Evolutionary conservation across 257 asterid genomes (phyloP).

Genomic region (Paulownia fortunei): DNA sequence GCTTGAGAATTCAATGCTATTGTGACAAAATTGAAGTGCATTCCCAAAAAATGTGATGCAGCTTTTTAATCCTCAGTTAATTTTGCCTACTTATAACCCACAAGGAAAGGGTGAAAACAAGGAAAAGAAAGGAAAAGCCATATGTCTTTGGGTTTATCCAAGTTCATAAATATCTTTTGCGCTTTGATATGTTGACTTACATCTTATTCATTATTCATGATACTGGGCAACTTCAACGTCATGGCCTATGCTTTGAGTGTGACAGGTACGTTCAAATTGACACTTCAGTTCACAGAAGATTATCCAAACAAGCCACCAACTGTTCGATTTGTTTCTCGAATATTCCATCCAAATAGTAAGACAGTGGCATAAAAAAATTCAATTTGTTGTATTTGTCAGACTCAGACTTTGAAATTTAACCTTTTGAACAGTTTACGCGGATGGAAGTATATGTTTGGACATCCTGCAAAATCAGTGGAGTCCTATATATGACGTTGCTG

Average conservation of each 20-base stretch:
- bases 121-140: background rate
- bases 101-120: background rate
- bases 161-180: background rate
- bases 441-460: slow-evolving; percentile 95
- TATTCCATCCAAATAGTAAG: slow-evolving; percentile 94
- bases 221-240: background rate
- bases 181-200: background rate
- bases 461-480: slow-evolving; percentile 98
- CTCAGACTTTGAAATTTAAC: slow-evolving; percentile 23
- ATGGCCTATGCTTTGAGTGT: slow-evolving; percentile 30
- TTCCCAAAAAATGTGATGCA: background rate
- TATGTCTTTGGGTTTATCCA: background rate
- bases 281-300: slow-evolving; percentile 76
- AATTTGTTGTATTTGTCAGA: background rate
- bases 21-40: background rate
- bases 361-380: background rate
- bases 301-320: slow-evolving; percentile 89
- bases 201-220: background rate
- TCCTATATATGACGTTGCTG: slow-evolving; percentile 93
- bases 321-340: slow-evolving; percentile 81
- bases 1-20: background rate
- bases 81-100: background rate
- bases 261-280: slow-evolving; percentile 76
- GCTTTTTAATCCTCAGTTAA: background rate
- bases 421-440: slow-evolving; percentile 76